Evolutionary conservation across 306 rosid genomes (phyloP).

Genomic region (Cyamopsis tetragonoloba): DNA sequence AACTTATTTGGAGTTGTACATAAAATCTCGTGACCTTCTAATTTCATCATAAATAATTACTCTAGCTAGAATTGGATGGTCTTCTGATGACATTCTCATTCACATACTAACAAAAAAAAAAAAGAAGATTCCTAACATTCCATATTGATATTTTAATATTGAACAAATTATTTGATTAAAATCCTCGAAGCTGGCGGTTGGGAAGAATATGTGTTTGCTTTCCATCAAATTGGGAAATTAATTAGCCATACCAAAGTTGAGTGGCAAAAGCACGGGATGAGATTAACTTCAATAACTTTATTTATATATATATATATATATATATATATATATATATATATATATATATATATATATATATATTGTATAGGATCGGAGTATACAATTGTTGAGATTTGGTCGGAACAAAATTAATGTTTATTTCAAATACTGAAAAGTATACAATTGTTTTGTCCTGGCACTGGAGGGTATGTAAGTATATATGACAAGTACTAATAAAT

Average conservation of each 20-base stretch:
- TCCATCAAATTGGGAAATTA: background rate
- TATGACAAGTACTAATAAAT: too few relatives aligned
- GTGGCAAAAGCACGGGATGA: too few relatives aligned
- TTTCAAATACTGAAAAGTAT: too few relatives aligned
- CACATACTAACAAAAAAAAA: background rate
- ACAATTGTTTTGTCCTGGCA: too few relatives aligned
- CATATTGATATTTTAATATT: slow-evolving; percentile 22
- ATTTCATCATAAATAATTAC: background rate
- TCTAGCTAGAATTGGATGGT: background rate
- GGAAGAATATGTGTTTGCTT: background rate
- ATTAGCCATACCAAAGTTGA: slow-evolving; percentile 16
- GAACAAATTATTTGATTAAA: slow-evolving; percentile 9
- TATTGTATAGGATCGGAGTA: too few relatives aligned
- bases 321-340: too few relatives aligned
- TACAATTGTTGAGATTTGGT: too few relatives aligned
- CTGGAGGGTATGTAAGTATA: too few relatives aligned
- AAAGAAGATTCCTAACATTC: background rate
- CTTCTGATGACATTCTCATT: slow-evolving; percentile 14
- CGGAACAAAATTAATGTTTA: too few relatives aligned
- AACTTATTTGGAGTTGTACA: background rate
- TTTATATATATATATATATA: too few relatives aligned
- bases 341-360: too few relatives aligned
- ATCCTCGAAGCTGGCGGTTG: background rate
- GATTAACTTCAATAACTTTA: too few relatives aligned
- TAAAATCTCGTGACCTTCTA: slow-evolving; percentile 25